Percentiles rank a stretch among this genome's conserved stretches.
Conservation (phyloP, 345 rosid species). For the sweet orange (Citrus sinensis) region DVS_A1.0 CM039169.1:31937501-31938000, state of each 20-base stretch:
- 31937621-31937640: constrained; percentile 63
- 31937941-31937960: too few relatives aligned
- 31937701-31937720: too few relatives aligned
- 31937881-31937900: too few relatives aligned
- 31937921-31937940: too few relatives aligned
- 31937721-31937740: too few relatives aligned
- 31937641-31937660: constrained; percentile 55
- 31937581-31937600: constrained; percentile 57
- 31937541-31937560: constrained; percentile 67
- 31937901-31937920: neutral
- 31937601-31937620: constrained; percentile 52
- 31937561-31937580: constrained; percentile 65
- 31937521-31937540: neutral
- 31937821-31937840: constrained; percentile 38
- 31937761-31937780: constrained; percentile 23
- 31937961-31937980: too few relatives aligned
- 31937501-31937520: neutral
- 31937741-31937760: too few relatives aligned
- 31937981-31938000: too few relatives aligned
- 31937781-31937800: constrained; percentile 34
- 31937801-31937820: constrained; percentile 31
- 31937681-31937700: too few relatives aligned
- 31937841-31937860: constrained; percentile 43
- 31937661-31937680: too few relatives aligned
- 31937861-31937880: neutral